Percentiles rank a stretch among this genome's conserved stretches.
These are phyloP conservation scores for Naematelia encephala DNA, from an alignment of 768 basidiomycete species.

Conservation along the genomic window DNA sequence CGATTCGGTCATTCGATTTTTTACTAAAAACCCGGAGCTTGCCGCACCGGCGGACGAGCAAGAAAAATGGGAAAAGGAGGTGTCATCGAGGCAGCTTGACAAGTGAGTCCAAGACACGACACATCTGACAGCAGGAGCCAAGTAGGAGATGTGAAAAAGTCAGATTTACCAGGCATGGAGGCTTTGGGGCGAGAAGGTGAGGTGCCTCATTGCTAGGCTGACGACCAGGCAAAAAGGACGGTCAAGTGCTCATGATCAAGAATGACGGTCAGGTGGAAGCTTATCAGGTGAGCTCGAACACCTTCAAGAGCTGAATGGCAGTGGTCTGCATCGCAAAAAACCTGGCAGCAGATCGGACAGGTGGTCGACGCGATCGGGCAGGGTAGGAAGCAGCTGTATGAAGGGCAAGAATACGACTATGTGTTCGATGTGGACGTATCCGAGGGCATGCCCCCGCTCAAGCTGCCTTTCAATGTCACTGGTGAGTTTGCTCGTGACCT, in stretches of 20 bases:
- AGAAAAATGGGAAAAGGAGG: constrained; percentile 55
- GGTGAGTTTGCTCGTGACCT: constrained; percentile 56
- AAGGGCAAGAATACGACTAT: constrained; percentile 95
- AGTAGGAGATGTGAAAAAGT: constrained; percentile 87
- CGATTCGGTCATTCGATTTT: constrained; percentile 81
- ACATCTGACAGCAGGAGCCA: constrained; percentile 57
- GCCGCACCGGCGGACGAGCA: constrained; percentile 66
- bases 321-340: constrained; percentile 70
- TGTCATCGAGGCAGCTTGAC: constrained; percentile 75
- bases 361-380: constrained; percentile 92
- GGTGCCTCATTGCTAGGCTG: not conserved
- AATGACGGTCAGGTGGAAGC: constrained; percentile 79
- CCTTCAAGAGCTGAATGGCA: constrained; percentile 42
- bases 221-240: constrained; percentile 77
- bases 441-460: constrained; percentile 86
- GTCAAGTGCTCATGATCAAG: constrained; percentile 88
- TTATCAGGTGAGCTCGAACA: constrained; percentile 65
- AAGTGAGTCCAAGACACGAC: constrained; percentile 48
- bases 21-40: constrained; percentile 65
- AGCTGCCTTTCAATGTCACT: constrained; percentile 85
- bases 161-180: constrained; percentile 82
- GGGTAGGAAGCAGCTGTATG: constrained; percentile 81
- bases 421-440: constrained; percentile 98
- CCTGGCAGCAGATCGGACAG: constrained; percentile 92
- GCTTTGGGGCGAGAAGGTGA: constrained; percentile 69